Conservation (phyloP, 169 alveolate species). For the Fabrea salina region DNA sequence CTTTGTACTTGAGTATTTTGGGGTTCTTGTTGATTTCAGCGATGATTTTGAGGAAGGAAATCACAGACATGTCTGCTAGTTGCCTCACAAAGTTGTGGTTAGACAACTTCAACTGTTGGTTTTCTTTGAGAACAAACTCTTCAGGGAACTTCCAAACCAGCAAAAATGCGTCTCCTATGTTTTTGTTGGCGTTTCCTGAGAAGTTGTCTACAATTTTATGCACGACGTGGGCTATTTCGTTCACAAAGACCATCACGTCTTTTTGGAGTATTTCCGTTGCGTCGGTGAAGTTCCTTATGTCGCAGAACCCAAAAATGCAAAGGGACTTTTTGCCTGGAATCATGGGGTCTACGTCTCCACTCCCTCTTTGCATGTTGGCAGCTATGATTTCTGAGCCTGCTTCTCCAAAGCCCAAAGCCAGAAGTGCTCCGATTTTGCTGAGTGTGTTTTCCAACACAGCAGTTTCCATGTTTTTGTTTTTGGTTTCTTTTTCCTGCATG, state of each 20-base stretch:
- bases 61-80: constrained; percentile 81
- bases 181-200: constrained; percentile 95
- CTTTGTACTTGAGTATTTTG: constrained; percentile 38
- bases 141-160: constrained; percentile 90
- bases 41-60: constrained; percentile 80
- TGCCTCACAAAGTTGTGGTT: constrained; percentile 1
- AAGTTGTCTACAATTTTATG: constrained; percentile 90
- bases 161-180: constrained; percentile 95
- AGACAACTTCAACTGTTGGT: constrained; percentile 30
- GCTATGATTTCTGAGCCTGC: constrained; percentile 85
- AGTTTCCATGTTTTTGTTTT: constrained; percentile 67
- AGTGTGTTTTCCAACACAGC: constrained; percentile 85
- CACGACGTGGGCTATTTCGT: constrained; percentile 91
- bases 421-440: constrained; percentile 85
- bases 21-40: constrained; percentile 72
- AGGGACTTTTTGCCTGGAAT: constrained; percentile 89
- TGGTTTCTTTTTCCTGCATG: neutral
- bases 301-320: constrained; percentile 94
- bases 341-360: constrained; percentile 80
- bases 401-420: constrained; percentile 83
- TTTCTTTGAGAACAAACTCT: constrained; percentile 39
- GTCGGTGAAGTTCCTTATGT: constrained; percentile 90
- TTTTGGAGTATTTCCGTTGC: constrained; percentile 92
- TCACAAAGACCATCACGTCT: constrained; percentile 83
- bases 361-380: constrained; percentile 67